phyloP scores from a whole-genome alignment of 306 rosid genomes.

The Cyclanthera cordifolia region DNA sequence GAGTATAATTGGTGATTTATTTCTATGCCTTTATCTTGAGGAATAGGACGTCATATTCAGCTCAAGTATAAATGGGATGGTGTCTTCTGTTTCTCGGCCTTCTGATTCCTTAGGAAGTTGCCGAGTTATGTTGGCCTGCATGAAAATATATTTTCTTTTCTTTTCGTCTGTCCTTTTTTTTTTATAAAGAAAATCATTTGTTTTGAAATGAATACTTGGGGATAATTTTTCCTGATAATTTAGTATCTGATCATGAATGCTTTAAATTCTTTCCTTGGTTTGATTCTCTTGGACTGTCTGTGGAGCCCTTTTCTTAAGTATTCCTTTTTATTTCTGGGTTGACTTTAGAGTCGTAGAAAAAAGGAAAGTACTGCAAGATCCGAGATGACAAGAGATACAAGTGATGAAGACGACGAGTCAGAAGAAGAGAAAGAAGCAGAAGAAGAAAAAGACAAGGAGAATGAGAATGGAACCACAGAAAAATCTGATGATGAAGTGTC shows the following conservation, averaged over 20 bases:
- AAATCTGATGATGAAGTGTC: conserved; percentile 65
- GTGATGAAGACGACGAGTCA: conserved; percentile 65
- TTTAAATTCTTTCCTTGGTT: not conserved
- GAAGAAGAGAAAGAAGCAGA: conserved; percentile 29
- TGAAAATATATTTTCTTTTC: not conserved
- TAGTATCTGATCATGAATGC: not conserved
- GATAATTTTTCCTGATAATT: not conserved
- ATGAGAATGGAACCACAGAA: conserved; percentile 49
- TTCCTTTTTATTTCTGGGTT: conserved; percentile 15
- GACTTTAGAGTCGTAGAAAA: conserved; percentile 47
- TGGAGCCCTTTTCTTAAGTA: not conserved
- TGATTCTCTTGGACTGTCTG: not conserved
- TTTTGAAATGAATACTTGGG: not conserved
- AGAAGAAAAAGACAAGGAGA: conserved; percentile 55
- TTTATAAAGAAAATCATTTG: not conserved
- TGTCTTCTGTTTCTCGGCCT: not conserved
- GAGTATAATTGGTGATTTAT: too few relatives aligned
- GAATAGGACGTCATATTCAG: not conserved
- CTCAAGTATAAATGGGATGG: not conserved
- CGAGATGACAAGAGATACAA: conserved; percentile 38
- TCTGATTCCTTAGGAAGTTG: not conserved
- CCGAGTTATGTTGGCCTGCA: not conserved
- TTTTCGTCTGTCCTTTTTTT: not conserved
- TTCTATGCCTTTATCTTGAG: not conserved
- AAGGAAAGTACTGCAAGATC: conserved; percentile 36